These are phyloP conservation scores for Fragaria nilgerrensis DNA, from an alignment of 306 rosid genomes.

Conservation along the genomic window DNA sequence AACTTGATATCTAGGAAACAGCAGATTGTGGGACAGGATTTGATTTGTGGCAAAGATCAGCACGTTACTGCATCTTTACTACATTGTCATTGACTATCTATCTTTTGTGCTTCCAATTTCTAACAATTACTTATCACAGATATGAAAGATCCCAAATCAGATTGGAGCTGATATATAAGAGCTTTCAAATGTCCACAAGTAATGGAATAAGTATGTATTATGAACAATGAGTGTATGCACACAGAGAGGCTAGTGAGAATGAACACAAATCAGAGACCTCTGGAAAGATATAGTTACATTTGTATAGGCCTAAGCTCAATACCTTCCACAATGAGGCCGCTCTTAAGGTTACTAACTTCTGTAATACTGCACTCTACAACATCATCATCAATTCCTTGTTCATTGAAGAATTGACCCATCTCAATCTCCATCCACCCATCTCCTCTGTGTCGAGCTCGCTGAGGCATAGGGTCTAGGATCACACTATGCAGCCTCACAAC, in stretches of 20 bases:
- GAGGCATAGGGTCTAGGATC: constrained; percentile 16
- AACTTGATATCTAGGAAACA: no score
- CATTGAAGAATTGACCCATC: constrained; percentile 30
- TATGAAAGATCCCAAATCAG: no score
- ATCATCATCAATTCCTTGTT: constrained; percentile 11
- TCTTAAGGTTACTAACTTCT: background rate
- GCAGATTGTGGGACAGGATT: no score
- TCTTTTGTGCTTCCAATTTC: no score
- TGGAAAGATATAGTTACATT: background rate
- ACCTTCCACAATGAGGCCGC: constrained; percentile 34
- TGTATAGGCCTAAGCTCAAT: constrained; percentile 35
- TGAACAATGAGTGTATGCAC: background rate
- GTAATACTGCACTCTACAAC: background rate
- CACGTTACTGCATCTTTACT: no score
- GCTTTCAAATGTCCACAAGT: background rate
- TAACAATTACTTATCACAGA: no score
- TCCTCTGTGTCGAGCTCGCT: background rate
- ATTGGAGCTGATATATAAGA: background rate
- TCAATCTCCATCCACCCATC: constrained; percentile 35
- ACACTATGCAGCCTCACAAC: background rate
- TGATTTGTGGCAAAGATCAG: no score
- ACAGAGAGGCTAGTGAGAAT: background rate
- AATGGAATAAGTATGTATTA: background rate
- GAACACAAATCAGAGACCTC: background rate
- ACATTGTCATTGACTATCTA: no score